Evolutionary conservation across 164 flowering plant genomes (phyloP).

Genomic region (Vitis rotundifolia): DNA sequence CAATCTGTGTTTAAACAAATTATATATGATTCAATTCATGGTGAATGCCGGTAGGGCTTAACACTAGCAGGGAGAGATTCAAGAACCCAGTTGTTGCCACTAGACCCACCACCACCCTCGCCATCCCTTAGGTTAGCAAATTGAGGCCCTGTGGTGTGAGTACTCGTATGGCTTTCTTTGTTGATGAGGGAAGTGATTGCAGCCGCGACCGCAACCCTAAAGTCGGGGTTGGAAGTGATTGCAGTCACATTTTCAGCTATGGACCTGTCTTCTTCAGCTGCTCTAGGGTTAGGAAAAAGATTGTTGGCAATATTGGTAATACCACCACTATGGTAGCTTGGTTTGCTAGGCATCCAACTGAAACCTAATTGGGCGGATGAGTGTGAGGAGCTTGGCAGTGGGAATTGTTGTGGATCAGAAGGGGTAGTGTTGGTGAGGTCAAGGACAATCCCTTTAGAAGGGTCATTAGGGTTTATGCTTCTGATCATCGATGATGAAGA

Average conservation of each 20-base stretch:
- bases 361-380: conserved; percentile 25
- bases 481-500: conserved; percentile 16
- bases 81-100: conserved; percentile 25
- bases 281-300: conserved; percentile 11
- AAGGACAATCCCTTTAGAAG: conserved; percentile 42
- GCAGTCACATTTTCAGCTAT: conserved; percentile 46
- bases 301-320: neutral
- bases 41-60: neutral
- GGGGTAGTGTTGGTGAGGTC: conserved; percentile 37
- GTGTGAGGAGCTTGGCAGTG: conserved; percentile 24
- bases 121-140: conserved; percentile 22
- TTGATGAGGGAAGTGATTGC: conserved; percentile 61
- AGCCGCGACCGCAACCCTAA: conserved; percentile 75
- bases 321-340: conserved; percentile 1
- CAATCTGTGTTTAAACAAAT: neutral
- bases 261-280: conserved; percentile 19
- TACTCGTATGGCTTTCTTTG: conserved; percentile 31
- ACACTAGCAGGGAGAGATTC: conserved; percentile 22
- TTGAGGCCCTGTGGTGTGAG: conserved; percentile 4
- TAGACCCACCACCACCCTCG: conserved; percentile 26
- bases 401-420: conserved; percentile 2
- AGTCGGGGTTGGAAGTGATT: conserved; percentile 65
- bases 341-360: conserved; percentile 28
- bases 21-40: neutral
- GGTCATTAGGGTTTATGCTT: conserved; percentile 37